phyloP scores from a whole-genome alignment of 1,139 yeast genomes.

The Kurtzmaniella quercitrusa region DNA sequence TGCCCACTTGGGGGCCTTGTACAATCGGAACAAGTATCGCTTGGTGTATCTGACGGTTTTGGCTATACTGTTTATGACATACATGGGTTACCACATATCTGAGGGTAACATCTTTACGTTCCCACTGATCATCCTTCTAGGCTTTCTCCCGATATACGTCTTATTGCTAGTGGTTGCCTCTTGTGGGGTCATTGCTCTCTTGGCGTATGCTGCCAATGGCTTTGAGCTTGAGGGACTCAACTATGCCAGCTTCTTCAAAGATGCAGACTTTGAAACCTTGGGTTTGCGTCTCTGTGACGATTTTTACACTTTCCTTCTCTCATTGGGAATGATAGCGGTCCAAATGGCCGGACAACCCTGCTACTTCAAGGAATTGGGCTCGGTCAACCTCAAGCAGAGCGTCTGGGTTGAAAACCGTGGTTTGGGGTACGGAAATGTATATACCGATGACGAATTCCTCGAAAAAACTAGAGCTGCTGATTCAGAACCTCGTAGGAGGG shows the following conservation, averaged over 20 bases:
- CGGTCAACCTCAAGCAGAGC: conserved; percentile 42
- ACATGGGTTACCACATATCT: conserved; percentile 34
- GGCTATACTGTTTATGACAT: conserved; percentile 47
- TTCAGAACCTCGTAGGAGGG: neutral
- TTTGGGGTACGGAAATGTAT: conserved; percentile 17
- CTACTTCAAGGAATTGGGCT: conserved; percentile 55
- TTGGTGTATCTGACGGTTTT: conserved; percentile 58
- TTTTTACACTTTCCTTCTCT: conserved; percentile 58
- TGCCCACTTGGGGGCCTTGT: conserved; percentile 54
- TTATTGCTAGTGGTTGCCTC: conserved; percentile 45
- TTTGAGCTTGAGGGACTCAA: conserved; percentile 41
- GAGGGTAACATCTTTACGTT: conserved; percentile 25
- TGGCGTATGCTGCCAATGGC: conserved; percentile 62
- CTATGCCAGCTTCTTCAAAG: conserved; percentile 42
- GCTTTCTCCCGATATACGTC: conserved; percentile 59
- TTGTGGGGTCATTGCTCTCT: conserved; percentile 46
- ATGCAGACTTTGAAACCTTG: conserved; percentile 29
- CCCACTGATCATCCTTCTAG: conserved; percentile 52
- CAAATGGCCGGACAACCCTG: conserved; percentile 65
- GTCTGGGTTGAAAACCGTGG: conserved; percentile 55
- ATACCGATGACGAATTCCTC: neutral
- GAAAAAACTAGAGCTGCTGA: neutral
- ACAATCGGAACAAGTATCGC: conserved; percentile 49
- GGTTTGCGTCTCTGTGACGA: conserved; percentile 47
- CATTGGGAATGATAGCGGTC: conserved; percentile 58